phyloP scores from a whole-genome alignment of 2,329 filamentous ascomycete genomes.

The Stenocarpella maydis region DNA sequence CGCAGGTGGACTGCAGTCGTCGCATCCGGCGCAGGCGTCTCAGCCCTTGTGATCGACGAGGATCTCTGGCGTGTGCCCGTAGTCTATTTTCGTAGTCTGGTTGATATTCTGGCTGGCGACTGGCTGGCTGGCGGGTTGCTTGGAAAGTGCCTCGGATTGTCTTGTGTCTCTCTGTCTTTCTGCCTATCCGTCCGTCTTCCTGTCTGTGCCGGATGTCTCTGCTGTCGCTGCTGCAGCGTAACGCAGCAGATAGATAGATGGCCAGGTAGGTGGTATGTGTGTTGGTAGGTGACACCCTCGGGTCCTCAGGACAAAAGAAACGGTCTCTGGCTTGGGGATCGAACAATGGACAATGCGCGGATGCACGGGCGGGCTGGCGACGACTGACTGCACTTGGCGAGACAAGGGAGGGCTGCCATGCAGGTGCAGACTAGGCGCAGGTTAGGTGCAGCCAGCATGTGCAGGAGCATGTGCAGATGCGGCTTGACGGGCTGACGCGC shows the following conservation, averaged over 20 bases:
- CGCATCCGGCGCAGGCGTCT: slow-evolving; percentile 17
- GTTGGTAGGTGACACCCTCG: slow-evolving; percentile 8
- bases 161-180: neutral
- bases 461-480: slow-evolving; percentile 13
- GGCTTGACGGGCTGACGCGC: slow-evolving; percentile 9
- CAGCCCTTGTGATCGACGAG: slow-evolving; percentile 19
- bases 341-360: slow-evolving; percentile 22
- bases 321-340: neutral
- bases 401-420: slow-evolving; percentile 26
- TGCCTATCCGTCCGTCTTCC: too few species aligned
- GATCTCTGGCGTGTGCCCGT: slow-evolving; percentile 12
- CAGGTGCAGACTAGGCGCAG: slow-evolving; percentile 19
- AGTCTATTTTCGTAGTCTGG: neutral
- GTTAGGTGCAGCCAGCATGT: slow-evolving; percentile 4
- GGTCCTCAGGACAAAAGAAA: slow-evolving; percentile 6
- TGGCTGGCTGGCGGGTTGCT: too few species aligned
- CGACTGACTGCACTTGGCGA: slow-evolving; percentile 23
- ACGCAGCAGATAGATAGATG: too few species aligned
- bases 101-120: neutral
- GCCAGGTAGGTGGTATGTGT: neutral
- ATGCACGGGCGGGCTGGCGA: neutral
- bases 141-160: neutral
- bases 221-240: neutral
- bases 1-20: neutral
- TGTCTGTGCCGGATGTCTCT: too few species aligned